A percentile compares a stretch with the other conserved stretches of the same genome.
These are phyloP conservation scores for Zygoascus flipseniorum DNA, from an alignment of 805 yeast species.

Conservation along the genomic window DNA sequence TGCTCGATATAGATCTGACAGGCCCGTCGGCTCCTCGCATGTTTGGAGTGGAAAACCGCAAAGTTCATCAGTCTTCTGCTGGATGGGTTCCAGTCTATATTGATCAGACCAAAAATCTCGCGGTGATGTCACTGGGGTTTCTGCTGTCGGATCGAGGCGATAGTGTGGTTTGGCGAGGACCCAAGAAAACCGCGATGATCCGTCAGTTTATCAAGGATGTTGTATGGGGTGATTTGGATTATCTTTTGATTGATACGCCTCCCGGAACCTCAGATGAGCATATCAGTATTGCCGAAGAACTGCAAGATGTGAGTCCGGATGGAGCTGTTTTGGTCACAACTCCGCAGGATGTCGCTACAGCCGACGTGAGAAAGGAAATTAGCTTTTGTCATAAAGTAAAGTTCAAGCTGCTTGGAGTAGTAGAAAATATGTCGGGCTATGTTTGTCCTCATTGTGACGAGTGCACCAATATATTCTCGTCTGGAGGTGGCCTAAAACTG, in stretches of 20 bases:
- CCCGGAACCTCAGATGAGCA: slow-evolving; percentile 99
- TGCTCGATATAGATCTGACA: slow-evolving; percentile 87
- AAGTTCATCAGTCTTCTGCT: slow-evolving; percentile 68
- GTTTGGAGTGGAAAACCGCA: slow-evolving; percentile 79
- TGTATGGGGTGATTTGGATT: slow-evolving; percentile 75
- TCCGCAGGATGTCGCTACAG: slow-evolving; percentile 87
- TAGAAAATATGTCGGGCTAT: slow-evolving; percentile 96
- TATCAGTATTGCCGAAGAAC: slow-evolving; percentile 90
- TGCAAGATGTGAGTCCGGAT: slow-evolving; percentile 56
- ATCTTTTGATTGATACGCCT: slow-evolving; percentile 88
- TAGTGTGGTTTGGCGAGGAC: slow-evolving; percentile 97
- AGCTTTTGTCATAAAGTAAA: slow-evolving; percentile 85
- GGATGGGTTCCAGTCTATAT: slow-evolving; percentile 91
- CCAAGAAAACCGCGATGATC: slow-evolving; percentile 96
- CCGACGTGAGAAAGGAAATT: slow-evolving; percentile 90
- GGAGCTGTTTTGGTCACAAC: slow-evolving; percentile 96
- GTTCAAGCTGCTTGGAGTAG: slow-evolving; percentile 70
- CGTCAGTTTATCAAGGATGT: slow-evolving; percentile 88
- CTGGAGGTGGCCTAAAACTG: slow-evolving; percentile 80
- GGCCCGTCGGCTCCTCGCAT: slow-evolving; percentile 96
- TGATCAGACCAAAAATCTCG: slow-evolving; percentile 38
- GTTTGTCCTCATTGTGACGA: slow-evolving; percentile 91
- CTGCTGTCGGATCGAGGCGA: slow-evolving; percentile 74
- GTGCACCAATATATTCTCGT: slow-evolving; percentile 76
- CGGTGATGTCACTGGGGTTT: slow-evolving; percentile 84